Percentiles rank a stretch among this genome's conserved stretches.
Evolutionary conservation across 768 basidiomycete species (phyloP).

Genomic region (Dentipellis fragilis): DNA sequence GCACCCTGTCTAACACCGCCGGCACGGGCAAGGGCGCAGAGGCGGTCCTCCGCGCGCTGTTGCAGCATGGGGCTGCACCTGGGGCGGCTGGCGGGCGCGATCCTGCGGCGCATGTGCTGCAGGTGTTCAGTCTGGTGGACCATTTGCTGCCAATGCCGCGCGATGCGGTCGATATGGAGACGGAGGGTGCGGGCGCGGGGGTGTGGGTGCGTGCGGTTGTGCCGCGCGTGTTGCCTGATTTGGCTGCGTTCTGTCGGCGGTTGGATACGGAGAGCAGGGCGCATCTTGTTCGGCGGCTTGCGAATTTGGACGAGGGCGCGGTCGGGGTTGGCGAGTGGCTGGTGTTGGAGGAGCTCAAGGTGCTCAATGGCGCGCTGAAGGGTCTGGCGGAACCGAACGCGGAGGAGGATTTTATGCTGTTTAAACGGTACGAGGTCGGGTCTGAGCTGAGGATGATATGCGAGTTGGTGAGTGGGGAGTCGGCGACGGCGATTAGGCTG

Average conservation of each 20-base stretch:
- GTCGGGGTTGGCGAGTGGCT: slow-evolving; percentile 63
- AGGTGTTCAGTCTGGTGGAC: slow-evolving; percentile 48
- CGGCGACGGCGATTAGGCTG: slow-evolving; percentile 33
- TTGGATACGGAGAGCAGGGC: slow-evolving; percentile 42
- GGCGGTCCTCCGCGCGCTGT: slow-evolving; percentile 43
- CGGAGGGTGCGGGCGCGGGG: slow-evolving; percentile 2
- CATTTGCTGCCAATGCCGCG: slow-evolving; percentile 37
- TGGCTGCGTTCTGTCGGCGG: slow-evolving; percentile 43
- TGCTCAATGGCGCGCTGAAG: slow-evolving; percentile 31
- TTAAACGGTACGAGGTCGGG: slow-evolving; percentile 40
- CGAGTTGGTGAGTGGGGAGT: slow-evolving; percentile 31
- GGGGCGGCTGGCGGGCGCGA: slow-evolving; percentile 30
- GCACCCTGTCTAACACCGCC: slow-evolving; percentile 30
- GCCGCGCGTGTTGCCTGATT: slow-evolving; percentile 44
- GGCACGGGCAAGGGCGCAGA: slow-evolving; percentile 22
- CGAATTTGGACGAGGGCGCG: slow-evolving; percentile 44
- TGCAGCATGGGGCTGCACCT: slow-evolving; percentile 34
- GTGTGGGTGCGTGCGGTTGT: slow-evolving; percentile 45
- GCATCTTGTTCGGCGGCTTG: slow-evolving; percentile 43
- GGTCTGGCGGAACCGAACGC: slow-evolving; percentile 21
- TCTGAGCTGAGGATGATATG: slow-evolving; percentile 39
- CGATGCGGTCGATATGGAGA: slow-evolving; percentile 21
- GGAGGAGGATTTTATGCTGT: slow-evolving; percentile 24
- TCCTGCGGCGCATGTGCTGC: slow-evolving; percentile 45
- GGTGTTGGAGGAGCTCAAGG: slow-evolving; percentile 50